Evolutionary conservation across 169 alveolate species (phyloP).

Genomic region (Plasmodium coatneyi): DNA sequence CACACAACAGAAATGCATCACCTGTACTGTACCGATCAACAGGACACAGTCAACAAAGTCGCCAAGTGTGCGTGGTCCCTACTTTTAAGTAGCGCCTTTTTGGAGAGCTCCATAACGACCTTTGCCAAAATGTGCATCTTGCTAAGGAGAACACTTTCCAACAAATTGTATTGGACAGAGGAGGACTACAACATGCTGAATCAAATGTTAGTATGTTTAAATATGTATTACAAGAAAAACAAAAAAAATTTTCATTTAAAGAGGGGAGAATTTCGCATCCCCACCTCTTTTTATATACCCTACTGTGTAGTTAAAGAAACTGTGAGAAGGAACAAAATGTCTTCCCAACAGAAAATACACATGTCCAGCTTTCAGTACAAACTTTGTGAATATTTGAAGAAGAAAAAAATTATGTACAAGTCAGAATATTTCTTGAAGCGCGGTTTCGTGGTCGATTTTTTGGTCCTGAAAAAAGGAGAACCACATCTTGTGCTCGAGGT

Average conservation of each 20-base stretch:
- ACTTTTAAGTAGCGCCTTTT: conserved; percentile 12
- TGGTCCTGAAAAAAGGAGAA: conserved; percentile 15
- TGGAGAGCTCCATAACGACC: conserved; percentile 29
- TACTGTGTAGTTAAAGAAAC: conserved; percentile 24
- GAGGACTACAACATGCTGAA: conserved; percentile 44
- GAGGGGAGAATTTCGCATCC: conserved; percentile 3
- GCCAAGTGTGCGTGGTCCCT: conserved; percentile 43
- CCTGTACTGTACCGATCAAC: neutral
- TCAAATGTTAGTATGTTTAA: conserved; percentile 36
- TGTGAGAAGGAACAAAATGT: neutral
- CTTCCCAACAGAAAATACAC: conserved; percentile 7
- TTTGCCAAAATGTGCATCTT: conserved; percentile 49
- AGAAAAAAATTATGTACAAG: conserved; percentile 34
- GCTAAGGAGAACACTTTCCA: conserved; percentile 27
- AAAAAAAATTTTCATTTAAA: neutral
- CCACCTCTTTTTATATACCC: conserved; percentile 33
- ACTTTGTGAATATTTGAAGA: conserved; percentile 45
- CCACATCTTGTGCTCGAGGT: conserved; percentile 35
- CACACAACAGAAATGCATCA: neutral
- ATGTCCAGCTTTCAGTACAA: conserved; percentile 73
- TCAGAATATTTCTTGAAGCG: conserved; percentile 59
- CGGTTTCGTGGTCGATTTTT: conserved; percentile 49
- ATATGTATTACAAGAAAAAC: conserved; percentile 43
- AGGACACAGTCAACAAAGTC: conserved; percentile 1
- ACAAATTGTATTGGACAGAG: neutral